Conservation (phyloP, 495 filamentous ascomycete genomes). For the Aspergillus funiculosus region DNA sequence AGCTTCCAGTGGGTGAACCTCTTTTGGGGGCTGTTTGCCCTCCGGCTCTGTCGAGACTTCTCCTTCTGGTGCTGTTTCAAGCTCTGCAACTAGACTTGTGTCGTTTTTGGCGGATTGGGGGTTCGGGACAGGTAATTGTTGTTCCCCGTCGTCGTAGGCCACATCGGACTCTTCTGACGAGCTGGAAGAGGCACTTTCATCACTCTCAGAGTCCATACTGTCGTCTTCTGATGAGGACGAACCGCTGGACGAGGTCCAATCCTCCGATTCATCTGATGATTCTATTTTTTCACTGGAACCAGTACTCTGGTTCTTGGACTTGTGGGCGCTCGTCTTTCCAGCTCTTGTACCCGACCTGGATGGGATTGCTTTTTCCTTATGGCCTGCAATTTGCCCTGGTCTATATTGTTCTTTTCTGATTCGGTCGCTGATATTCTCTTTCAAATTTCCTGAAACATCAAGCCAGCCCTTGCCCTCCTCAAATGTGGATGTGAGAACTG, state of each 20-base stretch:
- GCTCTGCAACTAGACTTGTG: too few species aligned
- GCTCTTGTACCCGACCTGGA: conserved; percentile 5
- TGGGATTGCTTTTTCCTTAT: conserved; percentile 32
- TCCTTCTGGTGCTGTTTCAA: too few species aligned
- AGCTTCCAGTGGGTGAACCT: conserved; percentile 80
- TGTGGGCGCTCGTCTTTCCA: not conserved
- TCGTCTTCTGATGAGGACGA: conserved; percentile 30
- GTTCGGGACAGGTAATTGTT: too few species aligned
- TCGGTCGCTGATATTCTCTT: conserved; percentile 50
- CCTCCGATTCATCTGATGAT: conserved; percentile 29
- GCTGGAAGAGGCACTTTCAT: conserved; percentile 19
- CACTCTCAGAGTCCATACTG: conserved; percentile 23
- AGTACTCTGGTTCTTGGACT: conserved; percentile 3
- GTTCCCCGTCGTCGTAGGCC: not conserved
- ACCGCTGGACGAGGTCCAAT: conserved; percentile 45
- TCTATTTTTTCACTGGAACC: conserved; percentile 15
- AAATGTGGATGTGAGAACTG: conserved; percentile 32
- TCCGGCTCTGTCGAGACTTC: conserved; percentile 7
- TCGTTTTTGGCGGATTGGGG: too few species aligned
- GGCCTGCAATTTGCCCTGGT: conserved; percentile 34
- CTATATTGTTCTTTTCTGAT: conserved; percentile 29
- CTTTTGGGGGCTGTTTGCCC: conserved; percentile 29
- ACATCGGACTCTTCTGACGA: conserved; percentile 27
- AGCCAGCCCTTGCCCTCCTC: conserved; percentile 82
- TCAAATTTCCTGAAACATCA: conserved; percentile 67